These are phyloP conservation scores for Piedraia hortae DNA, from an alignment of 2,329 filamentous ascomycete genomes.

Conservation along the genomic window DNA sequence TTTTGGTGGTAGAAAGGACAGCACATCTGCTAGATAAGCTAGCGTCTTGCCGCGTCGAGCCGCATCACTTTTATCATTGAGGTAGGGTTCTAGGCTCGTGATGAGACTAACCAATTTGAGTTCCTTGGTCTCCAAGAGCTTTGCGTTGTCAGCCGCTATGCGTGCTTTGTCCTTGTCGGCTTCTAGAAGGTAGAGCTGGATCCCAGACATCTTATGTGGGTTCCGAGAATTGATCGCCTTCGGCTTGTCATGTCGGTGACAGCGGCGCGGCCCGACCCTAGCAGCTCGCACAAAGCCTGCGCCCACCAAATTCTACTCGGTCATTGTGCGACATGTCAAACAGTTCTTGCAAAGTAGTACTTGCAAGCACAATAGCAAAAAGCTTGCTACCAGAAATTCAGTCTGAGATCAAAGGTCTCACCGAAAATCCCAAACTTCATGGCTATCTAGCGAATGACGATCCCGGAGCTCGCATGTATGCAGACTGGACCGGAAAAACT, in stretches of 20 bases:
- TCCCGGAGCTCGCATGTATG: constrained; percentile 74
- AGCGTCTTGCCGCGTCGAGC: constrained; percentile 29
- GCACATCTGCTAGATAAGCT: constrained; percentile 24
- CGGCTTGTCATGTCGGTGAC: too few relatives aligned
- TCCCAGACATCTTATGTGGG: constrained; percentile 20
- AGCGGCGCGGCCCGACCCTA: too few relatives aligned
- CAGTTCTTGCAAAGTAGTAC: constrained; percentile 82
- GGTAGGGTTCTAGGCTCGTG: constrained; percentile 35
- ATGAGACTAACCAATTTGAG: constrained; percentile 33
- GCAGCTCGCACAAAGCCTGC: too few relatives aligned
- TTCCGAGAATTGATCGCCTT: too few relatives aligned
- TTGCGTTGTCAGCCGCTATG: constrained; percentile 18
- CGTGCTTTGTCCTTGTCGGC: constrained; percentile 19
- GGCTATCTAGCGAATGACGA: constrained; percentile 84
- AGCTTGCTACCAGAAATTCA: constrained; percentile 51
- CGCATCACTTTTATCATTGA: constrained; percentile 34
- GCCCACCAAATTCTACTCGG: too few relatives aligned
- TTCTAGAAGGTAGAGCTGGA: constrained; percentile 24
- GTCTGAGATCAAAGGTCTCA: constrained; percentile 43
- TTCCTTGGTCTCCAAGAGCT: constrained; percentile 28
- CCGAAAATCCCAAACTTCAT: constrained; percentile 50
- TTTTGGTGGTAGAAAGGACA: constrained; percentile 23
- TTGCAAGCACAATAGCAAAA: constrained; percentile 69
- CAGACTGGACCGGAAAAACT: constrained; percentile 91
- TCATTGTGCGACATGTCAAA: too few relatives aligned